Evolutionary conservation across 257 asterid genomes (phyloP).

Genomic region (Fraxinus americana): DNA sequence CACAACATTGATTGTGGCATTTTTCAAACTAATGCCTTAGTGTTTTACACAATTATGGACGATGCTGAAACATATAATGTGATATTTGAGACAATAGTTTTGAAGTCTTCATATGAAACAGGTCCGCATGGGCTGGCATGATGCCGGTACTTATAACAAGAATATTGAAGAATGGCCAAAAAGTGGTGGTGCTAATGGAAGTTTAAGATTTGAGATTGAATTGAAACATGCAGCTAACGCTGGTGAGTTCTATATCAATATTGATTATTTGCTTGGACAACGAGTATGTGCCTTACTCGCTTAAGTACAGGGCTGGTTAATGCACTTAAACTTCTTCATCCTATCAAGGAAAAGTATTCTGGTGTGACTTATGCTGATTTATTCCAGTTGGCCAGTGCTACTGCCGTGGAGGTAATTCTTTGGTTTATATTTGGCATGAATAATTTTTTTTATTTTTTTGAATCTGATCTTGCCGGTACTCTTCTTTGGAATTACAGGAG

Average conservation of each 20-base stretch:
- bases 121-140: conserved; percentile 99
- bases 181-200: conserved; percentile 98
- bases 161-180: conserved; percentile 88
- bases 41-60: not conserved
- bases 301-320: conserved; percentile 82
- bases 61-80: not conserved
- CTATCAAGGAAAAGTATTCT: conserved; percentile 91
- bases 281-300: conserved; percentile 38
- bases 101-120: conserved; percentile 8
- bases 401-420: conserved; percentile 76
- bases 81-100: not conserved
- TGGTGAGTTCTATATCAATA: conserved; percentile 45
- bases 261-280: conserved; percentile 4
- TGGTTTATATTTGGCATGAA: no score
- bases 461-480: conserved; percentile 17
- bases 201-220: conserved; percentile 91
- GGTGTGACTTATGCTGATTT: conserved; percentile 82
- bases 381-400: conserved; percentile 96
- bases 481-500: conserved; percentile 52
- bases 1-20: not conserved
- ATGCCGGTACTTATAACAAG: conserved; percentile 95
- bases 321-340: conserved; percentile 94
- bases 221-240: conserved; percentile 96
- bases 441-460: no score
- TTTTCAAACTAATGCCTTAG: not conserved